These are phyloP conservation scores for Grigorovia humatica DNA, from an alignment of 805 yeast species.

Conservation along the genomic window DNA sequence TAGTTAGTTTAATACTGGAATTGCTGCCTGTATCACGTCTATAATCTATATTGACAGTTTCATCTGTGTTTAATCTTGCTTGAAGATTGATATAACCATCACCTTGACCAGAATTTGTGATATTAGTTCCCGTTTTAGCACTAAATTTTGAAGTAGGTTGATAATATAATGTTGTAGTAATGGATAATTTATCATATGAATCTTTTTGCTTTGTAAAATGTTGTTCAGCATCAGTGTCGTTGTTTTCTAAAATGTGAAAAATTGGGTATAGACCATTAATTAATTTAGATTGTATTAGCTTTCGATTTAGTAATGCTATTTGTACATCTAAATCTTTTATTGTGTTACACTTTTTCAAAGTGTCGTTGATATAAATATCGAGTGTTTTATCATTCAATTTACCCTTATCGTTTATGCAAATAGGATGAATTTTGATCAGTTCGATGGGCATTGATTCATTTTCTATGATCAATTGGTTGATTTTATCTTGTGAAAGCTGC, in stretches of 20 bases:
- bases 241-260: background rate
- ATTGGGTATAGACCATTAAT: slow-evolving; percentile 5
- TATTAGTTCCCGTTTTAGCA: slow-evolving; percentile 89
- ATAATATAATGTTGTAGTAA: slow-evolving; percentile 4
- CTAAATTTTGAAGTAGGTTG: slow-evolving; percentile 36
- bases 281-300: slow-evolving; percentile 14
- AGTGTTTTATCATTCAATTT: slow-evolving; percentile 14
- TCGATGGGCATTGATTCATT: slow-evolving; percentile 18
- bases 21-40: slow-evolving; percentile 53
- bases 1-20: slow-evolving; percentile 19
- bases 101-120: slow-evolving; percentile 89
- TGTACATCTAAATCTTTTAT: slow-evolving; percentile 19
- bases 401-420: slow-evolving; percentile 7
- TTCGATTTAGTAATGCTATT: slow-evolving; percentile 20
- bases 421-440: slow-evolving; percentile 14
- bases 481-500: slow-evolving; percentile 6
- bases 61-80: slow-evolving; percentile 55
- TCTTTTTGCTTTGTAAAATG: background rate
- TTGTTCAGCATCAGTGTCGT: background rate
- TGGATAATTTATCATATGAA: background rate
- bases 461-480: slow-evolving; percentile 5
- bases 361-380: slow-evolving; percentile 20
- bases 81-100: slow-evolving; percentile 76
- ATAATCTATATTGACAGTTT: slow-evolving; percentile 43
- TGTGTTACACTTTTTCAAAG: slow-evolving; percentile 18